Base-by-base conservation (phyloP, 169 alveolate genomes). In the Cryptosporidium baileyi region DNA sequence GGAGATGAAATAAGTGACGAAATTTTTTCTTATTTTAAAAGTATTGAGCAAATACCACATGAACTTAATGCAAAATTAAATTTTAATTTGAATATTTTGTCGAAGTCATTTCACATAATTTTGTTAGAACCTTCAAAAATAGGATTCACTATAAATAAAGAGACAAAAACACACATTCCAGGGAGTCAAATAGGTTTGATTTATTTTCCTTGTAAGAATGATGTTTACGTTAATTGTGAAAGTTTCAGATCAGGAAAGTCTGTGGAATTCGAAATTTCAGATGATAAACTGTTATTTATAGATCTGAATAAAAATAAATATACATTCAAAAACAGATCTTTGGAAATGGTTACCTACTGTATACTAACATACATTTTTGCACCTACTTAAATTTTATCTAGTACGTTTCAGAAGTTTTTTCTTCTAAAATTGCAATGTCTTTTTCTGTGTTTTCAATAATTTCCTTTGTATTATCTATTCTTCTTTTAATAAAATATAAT, bases 301-400 rank as follows among this genome's bases (percentile, higher is more conserved):
- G 67, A 74, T 19, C 19, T 74, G 22, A 34, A 54, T 51, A 57
- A 54, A 34, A 74, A 74, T 59, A 74, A 74, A 26, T 52, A 41
- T 34, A 52, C 85, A 28, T 41, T 74, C 54, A 28, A 41, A 17
- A 57, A 54, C 34, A 32, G 3, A 32, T 36, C 43, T 7, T 59
- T 59, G 7, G 57, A 40, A 54, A 26, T 36, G 54, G 67, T 74
- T 65, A 65, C 81, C 41, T 74, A 74, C 44, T 74, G 57, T 36
- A 57, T 74, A 54, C 47, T 74, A 51, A 74, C 67, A 30, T 74
- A 74, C 57, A 54, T 74, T 40, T 74, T 54, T 40, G 85, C 74
- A 1, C 85, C 85, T 74, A 49, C 28, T 44, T 63, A 63, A 63
- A n/a, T n/a, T n/a, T n/a, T n/a, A n/a, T n/a, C n/a, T n/a, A n/a